phyloP scores from a whole-genome alignment of 2,329 filamentous ascomycete species.

The Colletotrichum paranaense region DNA sequence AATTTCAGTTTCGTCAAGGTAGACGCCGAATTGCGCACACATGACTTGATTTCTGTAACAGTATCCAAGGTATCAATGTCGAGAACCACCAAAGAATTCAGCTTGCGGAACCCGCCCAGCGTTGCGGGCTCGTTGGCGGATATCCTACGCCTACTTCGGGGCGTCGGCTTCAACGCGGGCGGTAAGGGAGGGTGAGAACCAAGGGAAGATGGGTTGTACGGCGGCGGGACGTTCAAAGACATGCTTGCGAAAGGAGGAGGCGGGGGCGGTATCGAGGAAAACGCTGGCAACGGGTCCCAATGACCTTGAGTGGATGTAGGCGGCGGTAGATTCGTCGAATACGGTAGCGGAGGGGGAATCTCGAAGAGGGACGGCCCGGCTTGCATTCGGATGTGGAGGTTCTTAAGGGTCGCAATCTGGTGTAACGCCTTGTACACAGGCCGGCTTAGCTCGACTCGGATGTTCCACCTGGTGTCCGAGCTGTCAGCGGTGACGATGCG shows the following conservation, averaged over 20 bases:
- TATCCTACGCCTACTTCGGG: constrained; percentile 51
- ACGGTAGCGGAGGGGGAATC: constrained; percentile 59
- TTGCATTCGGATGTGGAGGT: constrained; percentile 70
- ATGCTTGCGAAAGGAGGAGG: constrained; percentile 25
- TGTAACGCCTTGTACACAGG: constrained; percentile 69
- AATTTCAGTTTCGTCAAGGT: constrained; percentile 66
- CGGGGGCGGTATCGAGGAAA: constrained; percentile 39
- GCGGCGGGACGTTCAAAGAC: constrained; percentile 22
- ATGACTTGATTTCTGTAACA: constrained; percentile 65
- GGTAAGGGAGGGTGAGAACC: constrained; percentile 43
- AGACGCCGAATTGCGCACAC: constrained; percentile 64
- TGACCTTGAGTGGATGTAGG: constrained; percentile 36
- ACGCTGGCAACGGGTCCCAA: constrained; percentile 29
- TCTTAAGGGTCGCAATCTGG: constrained; percentile 60
- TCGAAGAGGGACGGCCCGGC: constrained; percentile 66
- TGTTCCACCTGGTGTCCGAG: constrained; percentile 64
- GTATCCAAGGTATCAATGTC: constrained; percentile 71
- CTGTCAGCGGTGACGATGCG: not conserved
- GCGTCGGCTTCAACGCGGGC: constrained; percentile 48
- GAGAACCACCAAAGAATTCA: constrained; percentile 65
- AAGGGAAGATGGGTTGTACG: constrained; percentile 37
- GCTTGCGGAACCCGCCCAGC: constrained; percentile 66
- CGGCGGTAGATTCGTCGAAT: constrained; percentile 36
- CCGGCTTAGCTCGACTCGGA: constrained; percentile 70
- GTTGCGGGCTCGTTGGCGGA: constrained; percentile 59